A percentile compares a stretch with the other conserved stretches of the same genome.
phyloP scores from a whole-genome alignment of 2,329 filamentous ascomycete species.

The Xylaria hypoxylon region DNA sequence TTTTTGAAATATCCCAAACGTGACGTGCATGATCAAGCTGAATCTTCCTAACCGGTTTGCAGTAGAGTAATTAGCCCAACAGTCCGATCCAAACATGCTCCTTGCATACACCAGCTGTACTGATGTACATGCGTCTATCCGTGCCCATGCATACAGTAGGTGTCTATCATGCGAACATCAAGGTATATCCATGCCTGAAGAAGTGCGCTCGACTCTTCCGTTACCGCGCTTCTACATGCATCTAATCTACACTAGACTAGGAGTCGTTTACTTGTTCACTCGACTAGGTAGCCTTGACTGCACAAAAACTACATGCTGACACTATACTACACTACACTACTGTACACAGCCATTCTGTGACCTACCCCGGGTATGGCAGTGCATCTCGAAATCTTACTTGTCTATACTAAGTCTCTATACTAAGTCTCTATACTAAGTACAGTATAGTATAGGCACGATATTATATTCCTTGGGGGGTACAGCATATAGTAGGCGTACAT shows the following conservation, averaged over 20 bases:
- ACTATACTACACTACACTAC: too few species aligned
- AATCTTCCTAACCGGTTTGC: constrained; percentile 1
- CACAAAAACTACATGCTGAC: constrained; percentile 4
- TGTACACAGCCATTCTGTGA: constrained; percentile 14
- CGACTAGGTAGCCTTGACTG: background rate
- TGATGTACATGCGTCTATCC: constrained; percentile 30
- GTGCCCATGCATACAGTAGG: constrained; percentile 33
- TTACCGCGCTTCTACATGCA: constrained; percentile 7
- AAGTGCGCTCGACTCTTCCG: background rate
- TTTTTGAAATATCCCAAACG: constrained; percentile 16
- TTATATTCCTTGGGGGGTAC: constrained; percentile 19
- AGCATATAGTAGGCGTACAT: constrained; percentile 28
- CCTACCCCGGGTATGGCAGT: constrained; percentile 18
- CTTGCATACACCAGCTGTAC: constrained; percentile 24
- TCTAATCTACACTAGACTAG: too few species aligned
- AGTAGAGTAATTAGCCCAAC: constrained; percentile 16
- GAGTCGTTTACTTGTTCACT: background rate
- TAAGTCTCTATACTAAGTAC: too few species aligned
- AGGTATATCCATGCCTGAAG: constrained; percentile 24
- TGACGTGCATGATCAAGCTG: constrained; percentile 7
- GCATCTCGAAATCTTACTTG: constrained; percentile 17
- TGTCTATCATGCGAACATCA: constrained; percentile 34
- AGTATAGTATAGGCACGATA: constrained; percentile 21
- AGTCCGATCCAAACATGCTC: background rate
- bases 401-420: too few species aligned